These are phyloP conservation scores for Phytophthora sansomeana DNA, from an alignment of 352 stramenopile genomes.

Conservation along the genomic window DNA sequence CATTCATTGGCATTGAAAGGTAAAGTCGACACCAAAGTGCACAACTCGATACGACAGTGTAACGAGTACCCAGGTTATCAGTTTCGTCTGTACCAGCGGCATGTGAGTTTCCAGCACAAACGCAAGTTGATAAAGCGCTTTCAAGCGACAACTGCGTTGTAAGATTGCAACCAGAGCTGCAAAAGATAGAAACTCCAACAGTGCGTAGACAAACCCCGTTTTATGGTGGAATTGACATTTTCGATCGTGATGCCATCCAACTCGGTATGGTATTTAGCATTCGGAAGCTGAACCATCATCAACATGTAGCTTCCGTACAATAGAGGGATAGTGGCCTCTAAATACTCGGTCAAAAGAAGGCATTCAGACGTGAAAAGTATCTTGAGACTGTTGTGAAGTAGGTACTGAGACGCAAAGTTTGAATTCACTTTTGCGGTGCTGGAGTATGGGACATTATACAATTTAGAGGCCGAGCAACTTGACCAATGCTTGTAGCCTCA, in stretches of 20 bases:
- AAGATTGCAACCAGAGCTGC: constrained; percentile 9
- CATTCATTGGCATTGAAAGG: neutral
- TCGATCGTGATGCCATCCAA: neutral
- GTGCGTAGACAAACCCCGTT: constrained; percentile 15
- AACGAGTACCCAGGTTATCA: constrained; percentile 27
- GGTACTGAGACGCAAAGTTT: too few relatives aligned
- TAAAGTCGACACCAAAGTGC: constrained; percentile 21
- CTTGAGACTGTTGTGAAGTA: constrained; percentile 1
- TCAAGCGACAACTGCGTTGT: constrained; percentile 8
- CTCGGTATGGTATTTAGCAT: constrained; percentile 22
- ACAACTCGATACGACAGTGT: constrained; percentile 10
- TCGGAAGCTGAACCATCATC: constrained; percentile 32
- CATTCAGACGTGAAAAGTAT: constrained; percentile 33
- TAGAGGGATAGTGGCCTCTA: constrained; percentile 37
- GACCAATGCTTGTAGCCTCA: too few relatives aligned
- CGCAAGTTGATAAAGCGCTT: constrained; percentile 26
- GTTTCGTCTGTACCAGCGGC: constrained; percentile 22
- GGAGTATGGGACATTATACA: too few relatives aligned
- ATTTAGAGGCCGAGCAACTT: too few relatives aligned
- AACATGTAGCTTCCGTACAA: constrained; percentile 33
- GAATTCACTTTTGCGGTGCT: neutral
- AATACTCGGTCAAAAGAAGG: constrained; percentile 42
- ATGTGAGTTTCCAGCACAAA: constrained; percentile 39
- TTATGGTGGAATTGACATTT: neutral
- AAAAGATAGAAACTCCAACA: constrained; percentile 28